Evolutionary conservation across 148 eudicot species (phyloP), one percentile per base, ranked within the genome.

Genomic region (Camellia japonica): DNA sequence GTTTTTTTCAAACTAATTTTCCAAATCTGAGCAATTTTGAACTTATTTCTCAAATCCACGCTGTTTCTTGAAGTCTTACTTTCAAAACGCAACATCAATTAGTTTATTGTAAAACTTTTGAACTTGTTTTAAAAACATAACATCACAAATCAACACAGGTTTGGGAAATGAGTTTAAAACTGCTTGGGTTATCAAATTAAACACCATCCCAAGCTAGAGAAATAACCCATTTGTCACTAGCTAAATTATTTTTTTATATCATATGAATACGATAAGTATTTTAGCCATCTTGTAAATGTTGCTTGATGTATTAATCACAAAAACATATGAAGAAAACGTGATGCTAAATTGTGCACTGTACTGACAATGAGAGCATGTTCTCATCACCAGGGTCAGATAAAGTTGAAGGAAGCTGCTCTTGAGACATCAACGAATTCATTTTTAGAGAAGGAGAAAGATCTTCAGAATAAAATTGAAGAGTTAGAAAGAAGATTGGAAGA

Each of bases 391-490:
- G 89, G 84, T 74, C 91, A 90, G 78, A 86, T 93, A 59, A 91
- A 90, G 87, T 75, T 79, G 74, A 96, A 91, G 89, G 97, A 96
- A 81, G 75, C 80, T 82, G 86, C 93, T 52, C 84, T 96, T 42
- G 95, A 94, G 81, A 84, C 86, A 79, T 90, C 94, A 1, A 78
- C 90, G 44, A 88, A 87, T 82, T 86, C 90, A 55, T 96, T 92
- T 89, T 76, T 88, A 64, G 87, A 85, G 55, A 90, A 89, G 89
- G 99, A 96, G 84, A 88, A 81, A 83, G 88, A 81, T 78, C 94
- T 90, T 79, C 88, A 79, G 20, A 78, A 75, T 69, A 91, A 90
- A 84, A 90, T 95, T 63, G 88, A 87, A 85, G 92, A 90, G 75
- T 85, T 95, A 46, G 91, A 93, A 79, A 82, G 64, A 70, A 89